Base-by-base conservation (phyloP, 1,139 yeast species). In the Pichia sp. region DNA sequence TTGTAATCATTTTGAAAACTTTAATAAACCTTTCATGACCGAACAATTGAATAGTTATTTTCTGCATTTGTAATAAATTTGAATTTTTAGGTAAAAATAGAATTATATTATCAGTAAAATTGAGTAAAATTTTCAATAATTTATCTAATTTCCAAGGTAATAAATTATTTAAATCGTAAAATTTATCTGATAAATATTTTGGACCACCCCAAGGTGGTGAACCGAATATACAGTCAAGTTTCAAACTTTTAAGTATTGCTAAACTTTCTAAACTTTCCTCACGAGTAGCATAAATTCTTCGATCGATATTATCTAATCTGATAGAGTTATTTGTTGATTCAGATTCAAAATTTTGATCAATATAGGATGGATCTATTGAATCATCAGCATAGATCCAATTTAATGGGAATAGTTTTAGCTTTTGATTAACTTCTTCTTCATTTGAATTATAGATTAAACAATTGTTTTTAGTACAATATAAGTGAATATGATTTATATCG, bases 131-230 rank as follows among this genome's bases (percentile, higher is more conserved):
- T 10, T 42, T 40, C 33, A 80, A 58, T 19, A 81, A 56, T 20
- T 60, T 58, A n/a, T 67, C 63, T 4, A 82, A 52, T 1, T 67
- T 61, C 40, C 77, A 63, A 2, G 93, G 89, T 38, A 62, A 60
- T 15, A 77, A 54, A 46, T 78, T 73, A 60, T 75, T 79, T 14
- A 77, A 53, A 49, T 79, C 77, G 63, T 76, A 84, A 0, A 58
- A 52, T 1, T 65, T 66, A 4, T 56, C 50, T 10, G 63, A 53
- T 28, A 65, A 62, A 61, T 89, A 91, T 4, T 64, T 59, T 0
- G 93, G 86, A 0, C 98, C 98, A 14, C 97, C 97, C 98, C 98
- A 91, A 0, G 97, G 97, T 1, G 97, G 97, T 5, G 96, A 85
- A 20, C 80, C 72, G 61, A 86, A 89, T 6, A 83, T 69, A 35